A percentile compares a stretch with the other conserved stretches of the same genome.
Conservation (phyloP, 202 grass and related monocot genomes). For the Panicum hallii region DNA sequence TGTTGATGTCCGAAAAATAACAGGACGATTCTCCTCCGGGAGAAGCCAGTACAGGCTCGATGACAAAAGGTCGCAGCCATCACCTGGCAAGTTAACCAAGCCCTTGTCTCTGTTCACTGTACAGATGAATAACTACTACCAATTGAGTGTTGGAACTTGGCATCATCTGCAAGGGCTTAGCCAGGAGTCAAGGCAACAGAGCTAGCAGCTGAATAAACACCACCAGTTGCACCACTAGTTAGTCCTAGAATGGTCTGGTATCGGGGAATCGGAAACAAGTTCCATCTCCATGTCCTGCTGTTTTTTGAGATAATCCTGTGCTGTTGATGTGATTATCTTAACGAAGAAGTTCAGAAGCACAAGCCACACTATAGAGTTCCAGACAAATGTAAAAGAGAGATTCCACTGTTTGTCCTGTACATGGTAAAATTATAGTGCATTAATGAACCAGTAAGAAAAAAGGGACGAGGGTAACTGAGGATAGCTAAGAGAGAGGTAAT, state of each 20-base stretch:
- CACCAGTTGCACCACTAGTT: constrained; percentile 36
- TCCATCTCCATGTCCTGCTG: constrained; percentile 85
- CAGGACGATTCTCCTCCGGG: constrained; percentile 32
- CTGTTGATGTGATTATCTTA: constrained; percentile 86
- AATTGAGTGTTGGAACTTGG: constrained; percentile 20
- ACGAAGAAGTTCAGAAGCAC: constrained; percentile 82
- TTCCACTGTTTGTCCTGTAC: constrained; percentile 80
- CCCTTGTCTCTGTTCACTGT: constrained; percentile 42
- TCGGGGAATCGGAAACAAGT: constrained; percentile 40
- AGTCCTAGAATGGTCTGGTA: constrained; percentile 35
- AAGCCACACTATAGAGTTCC: constrained; percentile 87
- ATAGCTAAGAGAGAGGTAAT: background rate
- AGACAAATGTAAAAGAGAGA: constrained; percentile 80
- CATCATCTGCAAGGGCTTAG: constrained; percentile 48
- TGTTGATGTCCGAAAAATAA: constrained; percentile 45
- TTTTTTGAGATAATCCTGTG: constrained; percentile 78
- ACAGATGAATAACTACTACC: constrained; percentile 51
- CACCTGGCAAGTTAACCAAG: constrained; percentile 32
- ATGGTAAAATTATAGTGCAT: constrained; percentile 8
- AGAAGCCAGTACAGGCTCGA: constrained; percentile 37
- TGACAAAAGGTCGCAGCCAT: constrained; percentile 51
- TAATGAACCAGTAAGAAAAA: constrained; percentile 17
- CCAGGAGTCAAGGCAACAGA: constrained; percentile 25
- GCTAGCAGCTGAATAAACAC: constrained; percentile 52
- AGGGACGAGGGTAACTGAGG: background rate